Conservation (phyloP, 768 basidiomycete genomes). For the Pilatotrama ljubarskyi region DNA sequence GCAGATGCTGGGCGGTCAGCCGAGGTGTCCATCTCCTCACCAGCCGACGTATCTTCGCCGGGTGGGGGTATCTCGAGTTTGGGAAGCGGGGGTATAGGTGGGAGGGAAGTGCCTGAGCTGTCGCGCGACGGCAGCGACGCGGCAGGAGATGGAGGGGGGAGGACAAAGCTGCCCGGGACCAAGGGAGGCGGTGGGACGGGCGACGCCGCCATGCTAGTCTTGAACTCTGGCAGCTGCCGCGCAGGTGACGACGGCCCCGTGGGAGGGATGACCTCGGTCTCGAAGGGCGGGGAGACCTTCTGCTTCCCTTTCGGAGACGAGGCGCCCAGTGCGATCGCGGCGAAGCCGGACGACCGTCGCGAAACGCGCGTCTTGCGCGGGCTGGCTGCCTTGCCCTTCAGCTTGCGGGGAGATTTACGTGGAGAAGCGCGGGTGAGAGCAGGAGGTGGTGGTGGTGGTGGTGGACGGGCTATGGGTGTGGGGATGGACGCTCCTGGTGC, state of each 20-base stretch:
- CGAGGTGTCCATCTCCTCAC: slow-evolving; percentile 9
- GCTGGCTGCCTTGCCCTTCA: slow-evolving; percentile 43
- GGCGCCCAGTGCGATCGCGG: slow-evolving; percentile 23
- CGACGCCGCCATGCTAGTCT: slow-evolving; percentile 29
- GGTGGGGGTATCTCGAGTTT: slow-evolving; percentile 22
- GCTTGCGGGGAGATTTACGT: slow-evolving; percentile 46
- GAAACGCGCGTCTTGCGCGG: slow-evolving; percentile 47
- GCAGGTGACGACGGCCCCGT: slow-evolving; percentile 24
- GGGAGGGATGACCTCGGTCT: slow-evolving; percentile 52
- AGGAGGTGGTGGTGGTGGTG: slow-evolving; percentile 22
- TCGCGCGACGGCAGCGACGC: slow-evolving; percentile 57
- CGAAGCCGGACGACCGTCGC: slow-evolving; percentile 46
- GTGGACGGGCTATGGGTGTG: slow-evolving; percentile 27
- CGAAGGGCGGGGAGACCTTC: slow-evolving; percentile 49
- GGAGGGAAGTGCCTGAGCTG: slow-evolving; percentile 38
- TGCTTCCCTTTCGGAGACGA: slow-evolving; percentile 41
- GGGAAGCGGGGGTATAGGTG: slow-evolving; percentile 26
- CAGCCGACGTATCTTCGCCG: not conserved
- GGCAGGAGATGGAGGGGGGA: slow-evolving; percentile 76
- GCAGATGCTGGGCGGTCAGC: not conserved
- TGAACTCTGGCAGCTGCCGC: slow-evolving; percentile 30
- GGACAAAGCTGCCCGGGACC: slow-evolving; percentile 69
- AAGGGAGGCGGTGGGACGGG: slow-evolving; percentile 41
- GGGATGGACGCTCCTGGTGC: slow-evolving; percentile 21
- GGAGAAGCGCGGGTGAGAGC: slow-evolving; percentile 40